Percentiles rank a stretch among this genome's conserved stretches.
Conservation (phyloP, 805 yeast genomes). For the Blastobotrys attinorum region DNA sequence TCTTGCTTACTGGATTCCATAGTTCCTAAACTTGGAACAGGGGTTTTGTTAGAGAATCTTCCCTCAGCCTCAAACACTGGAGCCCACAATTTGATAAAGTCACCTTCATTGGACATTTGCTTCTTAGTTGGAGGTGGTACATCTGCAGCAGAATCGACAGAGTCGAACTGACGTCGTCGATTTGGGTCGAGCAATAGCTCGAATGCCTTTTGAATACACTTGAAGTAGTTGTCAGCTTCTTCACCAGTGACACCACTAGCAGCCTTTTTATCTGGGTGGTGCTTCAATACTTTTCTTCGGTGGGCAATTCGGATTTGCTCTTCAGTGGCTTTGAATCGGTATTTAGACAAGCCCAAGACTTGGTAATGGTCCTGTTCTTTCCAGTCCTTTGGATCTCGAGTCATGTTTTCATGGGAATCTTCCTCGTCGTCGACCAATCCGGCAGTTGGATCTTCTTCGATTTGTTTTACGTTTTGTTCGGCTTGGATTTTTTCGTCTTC, state of each 20-base stretch:
- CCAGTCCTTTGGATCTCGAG: slow-evolving; percentile 98
- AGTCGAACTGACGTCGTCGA: slow-evolving; percentile 90
- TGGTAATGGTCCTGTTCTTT: slow-evolving; percentile 93
- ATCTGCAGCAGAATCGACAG: slow-evolving; percentile 85
- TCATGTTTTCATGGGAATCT: slow-evolving; percentile 71
- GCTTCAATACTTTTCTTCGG: slow-evolving; percentile 91
- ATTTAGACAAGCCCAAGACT: slow-evolving; percentile 86
- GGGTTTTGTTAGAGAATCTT: slow-evolving; percentile 86
- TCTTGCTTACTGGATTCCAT: slow-evolving; percentile 61
- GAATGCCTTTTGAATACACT: slow-evolving; percentile 93
- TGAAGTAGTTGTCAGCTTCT: slow-evolving; percentile 87
- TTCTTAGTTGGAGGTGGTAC: slow-evolving; percentile 68
- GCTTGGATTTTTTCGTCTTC: slow-evolving; percentile 94
- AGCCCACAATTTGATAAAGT: slow-evolving; percentile 87
- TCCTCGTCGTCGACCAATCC: slow-evolving; percentile 50
- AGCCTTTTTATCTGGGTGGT: slow-evolving; percentile 97
- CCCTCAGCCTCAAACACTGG: slow-evolving; percentile 87
- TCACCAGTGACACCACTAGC: slow-evolving; percentile 74
- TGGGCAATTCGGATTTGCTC: slow-evolving; percentile 94
- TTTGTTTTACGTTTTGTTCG: slow-evolving; percentile 67
- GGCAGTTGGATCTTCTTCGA: slow-evolving; percentile 49
- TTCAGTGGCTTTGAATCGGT: slow-evolving; percentile 84
- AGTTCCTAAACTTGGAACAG: slow-evolving; percentile 77
- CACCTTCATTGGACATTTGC: slow-evolving; percentile 41
- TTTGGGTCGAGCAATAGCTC: slow-evolving; percentile 79